These are phyloP conservation scores for Amanita jacksonii DNA, from an alignment of 768 basidiomycete species.

Conservation along the genomic window DNA sequence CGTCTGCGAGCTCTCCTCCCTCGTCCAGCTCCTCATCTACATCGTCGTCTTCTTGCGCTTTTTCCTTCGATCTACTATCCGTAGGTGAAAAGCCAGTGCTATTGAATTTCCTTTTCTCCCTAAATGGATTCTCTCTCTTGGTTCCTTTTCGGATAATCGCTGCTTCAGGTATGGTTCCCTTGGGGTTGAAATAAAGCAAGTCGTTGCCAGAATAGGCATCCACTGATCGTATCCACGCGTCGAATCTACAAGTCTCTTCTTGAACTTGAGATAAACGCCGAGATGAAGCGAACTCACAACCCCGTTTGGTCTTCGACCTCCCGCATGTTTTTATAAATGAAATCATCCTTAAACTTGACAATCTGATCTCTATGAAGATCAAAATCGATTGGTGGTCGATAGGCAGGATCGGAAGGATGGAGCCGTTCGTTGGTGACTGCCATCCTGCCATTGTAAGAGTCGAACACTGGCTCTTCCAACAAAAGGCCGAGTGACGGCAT, in stretches of 20 bases:
- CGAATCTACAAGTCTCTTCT: conserved; percentile 45
- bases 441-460: conserved; percentile 63
- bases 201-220: conserved; percentile 74
- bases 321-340: conserved; percentile 85
- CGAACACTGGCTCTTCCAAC: conserved; percentile 79
- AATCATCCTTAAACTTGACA: conserved; percentile 71
- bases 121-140: conserved; percentile 52
- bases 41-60: conserved; percentile 24
- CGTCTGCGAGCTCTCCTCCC: conserved; percentile 38
- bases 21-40: conserved; percentile 28
- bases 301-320: conserved; percentile 70
- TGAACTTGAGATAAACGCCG: conserved; percentile 1
- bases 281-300: conserved; percentile 43
- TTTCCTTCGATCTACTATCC: conserved; percentile 20
- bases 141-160: conserved; percentile 58
- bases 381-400: conserved; percentile 68
- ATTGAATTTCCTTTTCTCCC: conserved; percentile 61
- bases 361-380: conserved; percentile 57
- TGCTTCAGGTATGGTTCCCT: conserved; percentile 64
- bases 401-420: conserved; percentile 44
- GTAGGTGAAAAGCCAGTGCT: conserved; percentile 40
- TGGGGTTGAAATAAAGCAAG: conserved; percentile 66
- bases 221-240: conserved; percentile 72
- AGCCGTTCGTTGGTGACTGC: conserved; percentile 39
- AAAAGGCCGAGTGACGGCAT: conserved; percentile 92